Evolutionary conservation across 176 grass and related monocot genomes (phyloP).

Genomic region (Neostapfia colusana): DNA sequence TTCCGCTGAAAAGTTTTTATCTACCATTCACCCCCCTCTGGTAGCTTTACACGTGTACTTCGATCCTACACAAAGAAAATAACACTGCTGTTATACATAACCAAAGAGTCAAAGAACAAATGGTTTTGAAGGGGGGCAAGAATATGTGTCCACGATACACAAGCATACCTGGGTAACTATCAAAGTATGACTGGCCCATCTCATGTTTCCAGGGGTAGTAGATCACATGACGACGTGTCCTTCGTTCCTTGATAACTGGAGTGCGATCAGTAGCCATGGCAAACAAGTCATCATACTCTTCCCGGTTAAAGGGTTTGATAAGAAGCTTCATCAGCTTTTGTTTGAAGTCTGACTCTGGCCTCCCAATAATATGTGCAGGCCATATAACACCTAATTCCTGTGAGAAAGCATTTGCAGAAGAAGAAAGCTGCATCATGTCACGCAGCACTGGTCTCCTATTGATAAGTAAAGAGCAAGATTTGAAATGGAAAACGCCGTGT

Average conservation of each 20-base stretch:
- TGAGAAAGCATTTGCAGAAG: slow-evolving; percentile 24
- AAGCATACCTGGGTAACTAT: slow-evolving; percentile 63
- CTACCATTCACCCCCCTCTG: no score
- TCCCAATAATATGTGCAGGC: slow-evolving; percentile 50
- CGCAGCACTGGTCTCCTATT: background rate
- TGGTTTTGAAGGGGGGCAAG: background rate
- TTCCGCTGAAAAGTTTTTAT: no score
- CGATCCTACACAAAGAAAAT: no score
- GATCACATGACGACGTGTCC: slow-evolving; percentile 36
- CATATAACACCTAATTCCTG: slow-evolving; percentile 45
- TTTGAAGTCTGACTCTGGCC: slow-evolving; percentile 61
- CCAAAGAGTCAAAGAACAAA: slow-evolving; percentile 26
- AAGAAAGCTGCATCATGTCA: background rate
- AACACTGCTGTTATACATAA: no score
- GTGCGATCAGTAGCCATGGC: slow-evolving; percentile 20
- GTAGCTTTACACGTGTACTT: no score
- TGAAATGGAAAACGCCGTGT: background rate
- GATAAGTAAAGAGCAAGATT: background rate
- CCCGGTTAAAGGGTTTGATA: slow-evolving; percentile 48
- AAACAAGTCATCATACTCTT: slow-evolving; percentile 53
- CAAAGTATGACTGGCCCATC: slow-evolving; percentile 60
- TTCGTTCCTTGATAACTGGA: slow-evolving; percentile 42
- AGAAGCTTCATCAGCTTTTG: slow-evolving; percentile 53
- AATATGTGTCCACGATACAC: slow-evolving; percentile 11
- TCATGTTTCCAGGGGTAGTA: slow-evolving; percentile 32